These are phyloP conservation scores for Ogataea nakhonphanomensis DNA, from an alignment of 805 yeast genomes.

Conservation along the genomic window DNA sequence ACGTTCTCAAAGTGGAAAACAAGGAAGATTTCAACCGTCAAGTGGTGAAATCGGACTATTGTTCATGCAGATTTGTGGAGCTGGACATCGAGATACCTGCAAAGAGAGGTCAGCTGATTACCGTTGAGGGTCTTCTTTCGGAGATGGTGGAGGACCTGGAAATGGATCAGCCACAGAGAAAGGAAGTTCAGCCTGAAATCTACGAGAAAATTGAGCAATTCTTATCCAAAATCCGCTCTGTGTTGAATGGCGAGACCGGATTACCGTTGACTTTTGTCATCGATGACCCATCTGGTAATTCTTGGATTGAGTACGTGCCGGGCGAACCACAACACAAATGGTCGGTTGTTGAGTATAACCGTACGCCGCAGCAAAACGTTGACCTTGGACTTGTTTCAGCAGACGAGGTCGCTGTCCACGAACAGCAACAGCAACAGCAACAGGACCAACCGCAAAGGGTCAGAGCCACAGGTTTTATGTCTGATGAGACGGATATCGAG, in stretches of 20 bases:
- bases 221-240: slow-evolving; percentile 54
- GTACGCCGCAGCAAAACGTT: slow-evolving; percentile 87
- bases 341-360: slow-evolving; percentile 75
- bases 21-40: slow-evolving; percentile 81
- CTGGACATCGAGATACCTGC: slow-evolving; percentile 94
- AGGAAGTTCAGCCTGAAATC: slow-evolving; percentile 67
- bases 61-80: slow-evolving; percentile 74
- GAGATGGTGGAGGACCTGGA: slow-evolving; percentile 82
- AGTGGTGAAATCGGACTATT: slow-evolving; percentile 86
- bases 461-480: slow-evolving; percentile 53
- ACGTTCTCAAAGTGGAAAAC: slow-evolving; percentile 62
- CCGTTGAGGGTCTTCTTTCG: slow-evolving; percentile 80
- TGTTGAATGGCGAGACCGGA: slow-evolving; percentile 62
- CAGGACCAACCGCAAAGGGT: slow-evolving; percentile 29
- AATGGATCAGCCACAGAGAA: slow-evolving; percentile 78
- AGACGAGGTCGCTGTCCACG: slow-evolving; percentile 58
- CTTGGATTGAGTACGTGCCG: slow-evolving; percentile 89
- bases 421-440: slow-evolving; percentile 33
- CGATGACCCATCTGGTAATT: slow-evolving; percentile 96
- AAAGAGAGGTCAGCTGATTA: slow-evolving; percentile 88
- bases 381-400: slow-evolving; percentile 76
- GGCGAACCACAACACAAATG: slow-evolving; percentile 88
- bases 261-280: slow-evolving; percentile 74
- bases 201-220: slow-evolving; percentile 73
- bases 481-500: slow-evolving; percentile 77